Conservation (phyloP, 1,139 yeast genomes). For the Diutina rugosa region DNA sequence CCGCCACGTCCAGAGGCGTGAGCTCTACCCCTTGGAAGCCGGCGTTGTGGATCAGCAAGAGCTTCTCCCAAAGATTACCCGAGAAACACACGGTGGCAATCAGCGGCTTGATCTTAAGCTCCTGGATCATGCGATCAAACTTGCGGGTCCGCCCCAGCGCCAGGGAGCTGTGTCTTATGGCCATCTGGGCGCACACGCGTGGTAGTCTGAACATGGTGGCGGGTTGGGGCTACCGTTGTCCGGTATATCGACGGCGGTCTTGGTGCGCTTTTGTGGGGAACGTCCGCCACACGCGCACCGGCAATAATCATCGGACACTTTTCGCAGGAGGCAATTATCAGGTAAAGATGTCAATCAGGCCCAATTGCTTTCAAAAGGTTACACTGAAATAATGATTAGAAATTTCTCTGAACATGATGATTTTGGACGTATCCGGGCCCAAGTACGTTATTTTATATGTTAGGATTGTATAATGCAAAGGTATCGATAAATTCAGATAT, state of each 20-base stretch:
- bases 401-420: too few species aligned
- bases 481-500: too few species aligned
- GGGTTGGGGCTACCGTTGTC: background rate
- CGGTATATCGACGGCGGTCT: background rate
- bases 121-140: slow-evolving; percentile 1
- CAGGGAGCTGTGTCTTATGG: background rate
- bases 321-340: too few species aligned
- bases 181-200: background rate
- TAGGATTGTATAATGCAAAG: too few species aligned
- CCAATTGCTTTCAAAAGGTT: too few species aligned
- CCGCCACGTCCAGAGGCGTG: slow-evolving; percentile 3
- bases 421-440: too few species aligned
- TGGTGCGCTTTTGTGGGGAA: background rate
- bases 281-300: background rate
- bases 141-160: background rate
- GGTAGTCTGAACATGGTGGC: background rate
- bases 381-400: too few species aligned
- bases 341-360: too few species aligned
- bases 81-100: slow-evolving; percentile 4
- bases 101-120: slow-evolving; percentile 1
- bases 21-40: slow-evolving; percentile 4
- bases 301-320: background rate
- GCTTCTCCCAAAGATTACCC: slow-evolving; percentile 4
- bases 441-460: too few species aligned
- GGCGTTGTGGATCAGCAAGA: slow-evolving; percentile 3